These are phyloP conservation scores for Aspergillus conjunctus DNA, from an alignment of 495 filamentous ascomycete genomes.

Conservation along the genomic window DNA sequence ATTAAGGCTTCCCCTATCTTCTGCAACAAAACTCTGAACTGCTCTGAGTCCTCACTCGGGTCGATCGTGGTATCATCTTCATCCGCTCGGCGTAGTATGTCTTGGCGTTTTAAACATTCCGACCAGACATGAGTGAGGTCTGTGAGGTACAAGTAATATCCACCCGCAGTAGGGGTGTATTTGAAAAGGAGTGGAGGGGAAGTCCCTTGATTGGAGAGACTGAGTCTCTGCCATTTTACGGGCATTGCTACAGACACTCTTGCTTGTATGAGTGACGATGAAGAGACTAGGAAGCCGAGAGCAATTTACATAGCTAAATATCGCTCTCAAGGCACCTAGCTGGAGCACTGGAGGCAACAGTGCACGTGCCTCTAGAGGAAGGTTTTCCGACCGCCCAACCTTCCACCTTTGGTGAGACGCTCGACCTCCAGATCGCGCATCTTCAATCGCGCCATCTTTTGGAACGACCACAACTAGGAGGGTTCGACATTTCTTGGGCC, in stretches of 20 bases:
- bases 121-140: slow-evolving; percentile 87
- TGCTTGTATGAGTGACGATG: background rate
- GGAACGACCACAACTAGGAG: background rate
- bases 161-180: slow-evolving; percentile 48
- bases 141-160: slow-evolving; percentile 76
- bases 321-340: slow-evolving; percentile 11
- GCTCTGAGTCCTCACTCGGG: slow-evolving; percentile 71
- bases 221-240: slow-evolving; percentile 42
- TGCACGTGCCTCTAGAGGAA: slow-evolving; percentile 27
- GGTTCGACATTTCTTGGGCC: background rate
- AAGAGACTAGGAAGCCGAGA: background rate
- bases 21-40: slow-evolving; percentile 70
- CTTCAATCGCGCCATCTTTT: background rate
- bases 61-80: slow-evolving; percentile 78
- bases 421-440: slow-evolving; percentile 13
- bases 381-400: slow-evolving; percentile 36
- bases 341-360: slow-evolving; percentile 8
- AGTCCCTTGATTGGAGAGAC: slow-evolving; percentile 19
- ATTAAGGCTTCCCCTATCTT: slow-evolving; percentile 69
- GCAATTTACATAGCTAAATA: background rate
- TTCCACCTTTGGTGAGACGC: slow-evolving; percentile 21
- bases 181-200: slow-evolving; percentile 59
- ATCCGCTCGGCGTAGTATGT: slow-evolving; percentile 67
- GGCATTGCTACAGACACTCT: slow-evolving; percentile 35
- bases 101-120: slow-evolving; percentile 63